Conservation (phyloP, 2,329 filamentous ascomycete genomes). For the Diaporthe vaccinii region DNA sequence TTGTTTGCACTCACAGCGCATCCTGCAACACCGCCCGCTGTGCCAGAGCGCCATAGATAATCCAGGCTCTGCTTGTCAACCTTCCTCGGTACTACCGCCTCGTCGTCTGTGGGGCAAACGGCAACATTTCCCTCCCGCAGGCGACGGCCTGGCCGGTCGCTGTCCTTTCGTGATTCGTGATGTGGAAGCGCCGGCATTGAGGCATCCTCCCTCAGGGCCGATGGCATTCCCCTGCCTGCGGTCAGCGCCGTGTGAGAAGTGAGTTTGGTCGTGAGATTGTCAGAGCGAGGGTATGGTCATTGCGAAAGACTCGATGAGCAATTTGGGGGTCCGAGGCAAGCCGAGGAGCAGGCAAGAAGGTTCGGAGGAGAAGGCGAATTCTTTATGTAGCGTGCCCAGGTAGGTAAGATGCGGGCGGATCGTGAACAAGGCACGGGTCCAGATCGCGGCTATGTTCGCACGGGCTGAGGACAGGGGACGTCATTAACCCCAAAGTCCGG, state of each 20-base stretch:
- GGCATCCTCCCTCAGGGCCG: slow-evolving; percentile 69
- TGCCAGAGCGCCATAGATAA: slow-evolving; percentile 85
- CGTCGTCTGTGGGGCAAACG: slow-evolving; percentile 65
- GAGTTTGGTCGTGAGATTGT: not conserved
- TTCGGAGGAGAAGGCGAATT: not conserved
- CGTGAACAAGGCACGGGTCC: slow-evolving; percentile 19
- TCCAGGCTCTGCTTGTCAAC: slow-evolving; percentile 81
- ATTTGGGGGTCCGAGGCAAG: not conserved
- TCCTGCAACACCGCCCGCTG: slow-evolving; percentile 91
- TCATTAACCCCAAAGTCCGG: slow-evolving; percentile 33
- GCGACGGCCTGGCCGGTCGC: slow-evolving; percentile 43
- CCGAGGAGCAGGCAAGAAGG: not conserved
- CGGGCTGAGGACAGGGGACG: slow-evolving; percentile 28
- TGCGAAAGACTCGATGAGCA: not conserved
- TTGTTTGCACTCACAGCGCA: slow-evolving; percentile 78
- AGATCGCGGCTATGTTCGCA: slow-evolving; percentile 17
- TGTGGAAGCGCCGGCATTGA: slow-evolving; percentile 67
- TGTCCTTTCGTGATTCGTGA: slow-evolving; percentile 55
- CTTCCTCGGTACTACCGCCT: slow-evolving; percentile 62
- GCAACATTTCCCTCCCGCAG: slow-evolving; percentile 52
- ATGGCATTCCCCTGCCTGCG: slow-evolving; percentile 62
- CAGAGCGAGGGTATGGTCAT: slow-evolving; percentile 16
- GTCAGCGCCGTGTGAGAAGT: slow-evolving; percentile 24
- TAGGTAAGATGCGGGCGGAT: slow-evolving; percentile 30
- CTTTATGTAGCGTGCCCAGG: not conserved